A percentile compares a stretch with the other conserved stretches of the same genome.
Conservation (phyloP, 306 rosid species). For the Urtica urens region DNA sequence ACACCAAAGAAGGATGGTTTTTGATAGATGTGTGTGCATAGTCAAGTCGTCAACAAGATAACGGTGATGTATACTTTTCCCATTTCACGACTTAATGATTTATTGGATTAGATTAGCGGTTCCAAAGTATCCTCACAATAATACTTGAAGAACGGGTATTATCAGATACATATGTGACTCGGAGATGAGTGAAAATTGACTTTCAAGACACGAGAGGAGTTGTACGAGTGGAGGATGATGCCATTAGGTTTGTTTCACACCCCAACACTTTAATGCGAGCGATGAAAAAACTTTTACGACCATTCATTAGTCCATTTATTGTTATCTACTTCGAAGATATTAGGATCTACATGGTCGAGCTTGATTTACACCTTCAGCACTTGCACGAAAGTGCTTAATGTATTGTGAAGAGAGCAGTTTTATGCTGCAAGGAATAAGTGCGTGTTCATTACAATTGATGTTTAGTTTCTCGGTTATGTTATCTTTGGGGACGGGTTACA, state of each 20-base stretch:
- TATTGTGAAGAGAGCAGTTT: not conserved
- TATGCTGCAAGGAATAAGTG: not conserved
- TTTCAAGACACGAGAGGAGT: not conserved
- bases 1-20: not conserved
- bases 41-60: not conserved
- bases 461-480: not conserved
- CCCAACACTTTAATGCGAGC: not conserved
- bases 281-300: not conserved
- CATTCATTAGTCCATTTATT: not conserved
- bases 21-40: not conserved
- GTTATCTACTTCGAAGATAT: slow-evolving; percentile 5
- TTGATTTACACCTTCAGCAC: not conserved
- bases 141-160: too few species aligned
- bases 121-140: not conserved
- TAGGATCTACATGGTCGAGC: not conserved
- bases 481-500: not conserved
- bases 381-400: not conserved
- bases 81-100: not conserved
- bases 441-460: not conserved
- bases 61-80: not conserved
- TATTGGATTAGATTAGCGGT: not conserved
- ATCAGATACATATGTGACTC: too few species aligned
- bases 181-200: too few species aligned
- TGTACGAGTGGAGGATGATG: not conserved
- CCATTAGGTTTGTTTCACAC: slow-evolving; percentile 6